Evolutionary conservation across 2,329 filamentous ascomycete species (phyloP), one percentile per base, ranked within the genome.

Genomic region (Penicillium digitatum): DNA sequence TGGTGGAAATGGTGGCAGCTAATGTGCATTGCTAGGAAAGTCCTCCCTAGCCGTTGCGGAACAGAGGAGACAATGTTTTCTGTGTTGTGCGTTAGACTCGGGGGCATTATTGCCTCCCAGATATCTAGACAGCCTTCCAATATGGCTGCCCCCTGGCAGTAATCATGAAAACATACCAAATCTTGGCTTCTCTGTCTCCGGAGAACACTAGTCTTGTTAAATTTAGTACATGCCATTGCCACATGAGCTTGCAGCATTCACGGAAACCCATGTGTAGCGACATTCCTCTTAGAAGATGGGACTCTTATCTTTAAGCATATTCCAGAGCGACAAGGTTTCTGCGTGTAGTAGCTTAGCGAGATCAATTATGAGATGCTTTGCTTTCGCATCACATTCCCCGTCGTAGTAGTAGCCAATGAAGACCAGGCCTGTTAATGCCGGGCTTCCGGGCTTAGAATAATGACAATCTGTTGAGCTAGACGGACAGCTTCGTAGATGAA

Each of bases 1-100:
- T 66, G 62, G 6, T 54, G 55, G 29, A 65, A 63, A 35, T 64
- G 63, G 22, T 62, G 55, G 44, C 56, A 61, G 1, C 57, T 61
- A 43, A 65, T 62, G 47, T 65, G 63, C 63, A 65, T 65, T 8
- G 61, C 52, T 9, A 65, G 40, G 27, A 63, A 65, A 0, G 60
- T 63, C 38, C 59, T 53, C 5, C 63, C 61, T 35, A 66, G 57
- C 1, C 54, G 29, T 38, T 58, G 52, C 18, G 48, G 55, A 1
- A 54, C 57, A 10, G 60, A 50, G 16, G 51, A 54, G 18, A 47
- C 52, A 3, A 65, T 48, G 26, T 65, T 62, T 12, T 55, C 48
- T 5, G 52, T 38, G 6, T 14, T 61, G 35, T 62, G 64, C 1
- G 22, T 34, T 40, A 64, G 35, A 10, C 43, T 52, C 5, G 52